Evolutionary conservation across 2,329 filamentous ascomycete species (phyloP).

Genomic region (Coniella lustricola): DNA sequence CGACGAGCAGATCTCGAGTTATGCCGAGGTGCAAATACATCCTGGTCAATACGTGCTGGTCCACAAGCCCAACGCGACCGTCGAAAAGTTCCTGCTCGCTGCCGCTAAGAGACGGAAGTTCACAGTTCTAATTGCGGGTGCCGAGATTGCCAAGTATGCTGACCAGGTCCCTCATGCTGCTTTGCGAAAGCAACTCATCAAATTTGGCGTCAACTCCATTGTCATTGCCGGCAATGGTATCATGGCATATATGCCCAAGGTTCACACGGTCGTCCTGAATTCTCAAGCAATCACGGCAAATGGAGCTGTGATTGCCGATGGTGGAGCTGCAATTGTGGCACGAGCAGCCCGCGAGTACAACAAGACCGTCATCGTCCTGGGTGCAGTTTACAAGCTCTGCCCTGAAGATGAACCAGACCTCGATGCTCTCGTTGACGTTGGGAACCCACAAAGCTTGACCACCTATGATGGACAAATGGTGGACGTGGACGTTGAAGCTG

Average conservation of each 20-base stretch:
- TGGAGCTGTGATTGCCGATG: slow-evolving; percentile 75
- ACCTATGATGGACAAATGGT: slow-evolving; percentile 75
- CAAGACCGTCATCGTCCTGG: slow-evolving; percentile 80
- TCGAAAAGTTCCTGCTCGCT: slow-evolving; percentile 82
- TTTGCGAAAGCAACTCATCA: slow-evolving; percentile 71
- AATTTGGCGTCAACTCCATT: slow-evolving; percentile 74
- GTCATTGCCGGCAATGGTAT: slow-evolving; percentile 77
- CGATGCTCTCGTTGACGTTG: slow-evolving; percentile 78
- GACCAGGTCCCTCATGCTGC: slow-evolving; percentile 38
- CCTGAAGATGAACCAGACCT: slow-evolving; percentile 82
- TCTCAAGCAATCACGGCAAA: slow-evolving; percentile 85
- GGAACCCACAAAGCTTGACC: slow-evolving; percentile 69
- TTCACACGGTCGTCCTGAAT: slow-evolving; percentile 90
- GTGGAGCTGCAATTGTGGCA: slow-evolving; percentile 77
- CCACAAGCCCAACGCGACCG: slow-evolving; percentile 76
- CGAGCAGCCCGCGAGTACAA: slow-evolving; percentile 76
- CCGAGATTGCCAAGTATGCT: slow-evolving; percentile 31
- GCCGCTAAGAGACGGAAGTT: slow-evolving; percentile 87
- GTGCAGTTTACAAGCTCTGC: slow-evolving; percentile 88
- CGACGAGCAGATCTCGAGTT: slow-evolving; percentile 85
- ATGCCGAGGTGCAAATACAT: slow-evolving; percentile 87
- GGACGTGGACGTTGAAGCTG: slow-evolving; percentile 70
- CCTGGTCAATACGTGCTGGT: slow-evolving; percentile 89
- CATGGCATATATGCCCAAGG: slow-evolving; percentile 88
- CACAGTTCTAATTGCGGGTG: slow-evolving; percentile 78